phyloP scores from a whole-genome alignment of 352 stramenopile genomes.

The Phytophthora sojae region DNA sequence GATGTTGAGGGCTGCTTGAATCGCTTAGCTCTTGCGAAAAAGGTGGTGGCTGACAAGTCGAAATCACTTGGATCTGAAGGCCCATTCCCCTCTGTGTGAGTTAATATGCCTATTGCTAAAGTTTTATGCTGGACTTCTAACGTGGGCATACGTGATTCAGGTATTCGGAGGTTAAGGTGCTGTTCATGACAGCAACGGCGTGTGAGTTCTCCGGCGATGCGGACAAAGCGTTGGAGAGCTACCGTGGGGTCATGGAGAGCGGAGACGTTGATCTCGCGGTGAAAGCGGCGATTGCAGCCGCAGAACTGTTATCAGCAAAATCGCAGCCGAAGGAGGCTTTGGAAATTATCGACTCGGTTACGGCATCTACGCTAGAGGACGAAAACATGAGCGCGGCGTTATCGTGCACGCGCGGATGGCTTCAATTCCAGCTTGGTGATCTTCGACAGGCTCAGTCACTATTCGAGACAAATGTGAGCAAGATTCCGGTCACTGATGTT shows the following conservation, averaged over 20 bases:
- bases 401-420: slow-evolving; percentile 55
- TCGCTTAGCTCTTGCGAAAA: slow-evolving; percentile 53
- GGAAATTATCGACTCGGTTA: slow-evolving; percentile 37
- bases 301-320: slow-evolving; percentile 57
- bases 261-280: slow-evolving; percentile 30
- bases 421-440: slow-evolving; percentile 54
- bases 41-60: slow-evolving; percentile 55
- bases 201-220: slow-evolving; percentile 55
- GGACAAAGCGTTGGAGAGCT: slow-evolving; percentile 56
- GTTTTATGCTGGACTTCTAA: slow-evolving; percentile 8
- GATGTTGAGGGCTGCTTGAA: slow-evolving; percentile 73
- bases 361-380: slow-evolving; percentile 24
- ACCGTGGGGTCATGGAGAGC: slow-evolving; percentile 39
- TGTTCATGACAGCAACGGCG: slow-evolving; percentile 68
- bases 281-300: slow-evolving; percentile 49
- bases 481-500: slow-evolving; percentile 29
- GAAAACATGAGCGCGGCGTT: slow-evolving; percentile 29
- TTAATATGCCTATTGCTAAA: slow-evolving; percentile 7
- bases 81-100: slow-evolving; percentile 54
- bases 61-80: slow-evolving; percentile 42
- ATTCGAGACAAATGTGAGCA: slow-evolving; percentile 46
- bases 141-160: slow-evolving; percentile 25
- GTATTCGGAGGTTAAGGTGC: slow-evolving; percentile 60
- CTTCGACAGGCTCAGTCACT: slow-evolving; percentile 42
- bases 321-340: slow-evolving; percentile 42